Evolutionary conservation across 2,329 filamentous ascomycete genomes (phyloP).

Genomic region (Colletotrichum costaricense): DNA sequence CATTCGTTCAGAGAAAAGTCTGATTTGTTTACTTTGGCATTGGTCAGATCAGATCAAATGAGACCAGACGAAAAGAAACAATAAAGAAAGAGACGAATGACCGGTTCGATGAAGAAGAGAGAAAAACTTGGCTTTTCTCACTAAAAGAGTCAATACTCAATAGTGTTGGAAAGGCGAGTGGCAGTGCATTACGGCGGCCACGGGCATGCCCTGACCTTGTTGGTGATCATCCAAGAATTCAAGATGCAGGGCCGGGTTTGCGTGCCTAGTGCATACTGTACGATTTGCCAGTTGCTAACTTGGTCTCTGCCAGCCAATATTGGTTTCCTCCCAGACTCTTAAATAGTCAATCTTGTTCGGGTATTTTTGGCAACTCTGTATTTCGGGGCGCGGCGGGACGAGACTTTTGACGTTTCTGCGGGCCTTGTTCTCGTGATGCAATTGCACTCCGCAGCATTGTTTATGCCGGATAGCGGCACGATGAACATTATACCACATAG

Average conservation of each 20-base stretch:
- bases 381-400: not conserved
- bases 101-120: not conserved
- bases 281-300: not conserved
- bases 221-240: not conserved
- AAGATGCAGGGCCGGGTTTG: not conserved
- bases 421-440: not conserved
- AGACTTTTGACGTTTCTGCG: not conserved
- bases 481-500: too few species aligned
- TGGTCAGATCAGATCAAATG: not conserved
- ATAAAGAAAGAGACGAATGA: not conserved
- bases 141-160: not conserved
- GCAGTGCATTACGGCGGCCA: not conserved
- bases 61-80: not conserved
- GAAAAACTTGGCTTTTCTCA: not conserved
- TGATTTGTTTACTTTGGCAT: not conserved
- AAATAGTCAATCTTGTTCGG: not conserved
- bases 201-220: not conserved
- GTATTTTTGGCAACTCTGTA: not conserved
- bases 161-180: not conserved
- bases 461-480: not conserved
- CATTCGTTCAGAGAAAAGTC: not conserved
- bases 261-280: not conserved
- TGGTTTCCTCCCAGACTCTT: not conserved
- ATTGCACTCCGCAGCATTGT: not conserved
- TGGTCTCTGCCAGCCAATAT: not conserved